Evolutionary conservation across 345 rosid genomes (phyloP), one percentile per base, ranked within the genome.

Genomic region (Eutrema yunnanense): DNA sequence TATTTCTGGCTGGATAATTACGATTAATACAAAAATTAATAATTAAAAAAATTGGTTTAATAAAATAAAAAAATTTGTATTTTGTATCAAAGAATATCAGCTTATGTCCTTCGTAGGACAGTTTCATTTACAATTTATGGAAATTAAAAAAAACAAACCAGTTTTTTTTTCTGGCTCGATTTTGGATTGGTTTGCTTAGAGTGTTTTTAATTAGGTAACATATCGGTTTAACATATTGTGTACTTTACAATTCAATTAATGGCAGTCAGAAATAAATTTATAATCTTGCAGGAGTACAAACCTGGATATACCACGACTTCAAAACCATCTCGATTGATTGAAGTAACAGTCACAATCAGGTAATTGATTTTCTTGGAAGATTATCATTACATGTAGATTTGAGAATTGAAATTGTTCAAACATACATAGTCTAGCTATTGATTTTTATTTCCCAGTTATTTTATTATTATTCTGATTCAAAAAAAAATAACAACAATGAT

Each of bases 301-400:
- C 89, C 86, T 34, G 95, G 92, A 58, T 91, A 88, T 53, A 82
- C 86, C 12, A 88, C 82, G 59, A 62, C 86, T 72, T 77, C 86
- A 19, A 93, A 86, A 77, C 85, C 85, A 83, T 75, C 82, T 58
- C 84, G 59, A 74, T 33, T 78, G 42, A 69, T 85, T 5, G 93
- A 90, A 54, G 76, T 73, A 49, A 78, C 81, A 14, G 84, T 81
- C 61, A 82, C 89, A 30, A 85, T 84, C 34, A 83, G 98, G 97
- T 90, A 80, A 49, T 8, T 19, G 43, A 5, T 46, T 67, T 50
- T 58, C 22, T 30, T 38, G 0, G 2, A 60, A 61, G 6, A 62
- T 29, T 43, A 62, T 29, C 8, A 14, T 27, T 58, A 11, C 34
- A 33, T 32, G 30, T 8, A 66, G 5, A 32, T 41, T 67, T 3